A percentile compares a stretch with the other conserved stretches of the same genome.
Conservation (phyloP, 2,329 filamentous ascomycete genomes). For the Fusarium transvaalense region DNA sequence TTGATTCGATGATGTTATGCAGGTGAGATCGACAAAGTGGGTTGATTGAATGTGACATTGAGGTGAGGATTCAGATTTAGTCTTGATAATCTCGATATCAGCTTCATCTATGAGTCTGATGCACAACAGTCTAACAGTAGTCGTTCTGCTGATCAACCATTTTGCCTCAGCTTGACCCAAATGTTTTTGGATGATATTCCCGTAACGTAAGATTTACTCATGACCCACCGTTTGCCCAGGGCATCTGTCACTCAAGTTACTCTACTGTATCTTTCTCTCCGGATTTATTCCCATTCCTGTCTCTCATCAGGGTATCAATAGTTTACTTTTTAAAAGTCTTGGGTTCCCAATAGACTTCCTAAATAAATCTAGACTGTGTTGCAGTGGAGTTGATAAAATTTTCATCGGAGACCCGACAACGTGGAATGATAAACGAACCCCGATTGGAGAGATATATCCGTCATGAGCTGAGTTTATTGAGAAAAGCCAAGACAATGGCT, state of each 20-base stretch:
- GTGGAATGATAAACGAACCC: constrained; percentile 16
- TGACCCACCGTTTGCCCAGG: not conserved
- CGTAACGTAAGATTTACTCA: constrained; percentile 4
- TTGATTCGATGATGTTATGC: no score
- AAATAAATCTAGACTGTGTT: constrained; percentile 17
- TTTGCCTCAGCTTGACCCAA: not conserved
- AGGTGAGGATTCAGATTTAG: no score
- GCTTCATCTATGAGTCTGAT: no score
- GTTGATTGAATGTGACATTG: no score
- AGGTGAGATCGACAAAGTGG: no score
- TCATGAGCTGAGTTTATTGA: not conserved
- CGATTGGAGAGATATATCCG: constrained; percentile 8
- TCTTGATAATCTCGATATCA: no score
- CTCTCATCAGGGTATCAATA: not conserved
- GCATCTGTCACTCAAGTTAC: no score
- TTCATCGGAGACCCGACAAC: constrained; percentile 15
- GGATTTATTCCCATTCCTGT: not conserved
- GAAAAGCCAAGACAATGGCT: not conserved
- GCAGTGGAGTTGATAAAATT: constrained; percentile 4
- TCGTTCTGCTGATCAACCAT: no score
- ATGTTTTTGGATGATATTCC: not conserved
- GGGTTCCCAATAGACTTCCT: not conserved
- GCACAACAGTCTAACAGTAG: no score
- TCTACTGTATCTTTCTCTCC: not conserved
- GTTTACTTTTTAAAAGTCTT: not conserved